Evolutionary conservation across 768 basidiomycete species (phyloP), one percentile per base, ranked within the genome.

Genomic region (Mycena epipterygia): DNA sequence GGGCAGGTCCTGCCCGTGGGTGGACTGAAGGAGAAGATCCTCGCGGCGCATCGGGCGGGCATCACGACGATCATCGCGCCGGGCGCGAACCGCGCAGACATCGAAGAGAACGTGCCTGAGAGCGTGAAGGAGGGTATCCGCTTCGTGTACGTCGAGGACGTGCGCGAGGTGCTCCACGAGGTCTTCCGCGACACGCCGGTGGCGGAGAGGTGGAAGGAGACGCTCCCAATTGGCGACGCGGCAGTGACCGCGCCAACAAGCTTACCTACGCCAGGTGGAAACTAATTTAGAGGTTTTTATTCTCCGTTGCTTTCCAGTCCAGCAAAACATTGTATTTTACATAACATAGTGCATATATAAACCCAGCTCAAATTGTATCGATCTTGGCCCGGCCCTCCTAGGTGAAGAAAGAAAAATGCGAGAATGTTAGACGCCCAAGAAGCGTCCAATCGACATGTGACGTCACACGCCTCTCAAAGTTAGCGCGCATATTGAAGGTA

Each of bases 1-100:
- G 98, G 98, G 0, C 96, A 98, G 81, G 97, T 99, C 12, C 87
- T 98, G 1, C 95, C 97, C 3, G 97, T 99, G 13, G 97, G 97
- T 11, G 97, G 97, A 0, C 82, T 99, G 72, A 98, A 98, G 84
- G 95, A 95, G 84, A 97, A 98, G 86, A 96, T 97, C 71, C 88
- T 98, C 2, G 97, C 97, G 1, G 97, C 98, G 0, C 98, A 99
- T 78, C 91, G 98, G 21, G 96, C 98, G 1, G 96, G 96, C 4
- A 98, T 99, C 85, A 96, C 93, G 83, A 97, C 93, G 0, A 93
- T 96, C 74, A 80, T 97, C 9, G 93, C 93, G 0, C 95, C 96
- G 0, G 91, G 88, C 30, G 97, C 94, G 3, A 97, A 97, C 80
- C 90, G 92, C 29, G 91, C 95, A 0, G 97, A 99, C 76, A 97